phyloP scores from a whole-genome alignment of 2,329 filamentous ascomycete species.

The Fusarium palustre region DNA sequence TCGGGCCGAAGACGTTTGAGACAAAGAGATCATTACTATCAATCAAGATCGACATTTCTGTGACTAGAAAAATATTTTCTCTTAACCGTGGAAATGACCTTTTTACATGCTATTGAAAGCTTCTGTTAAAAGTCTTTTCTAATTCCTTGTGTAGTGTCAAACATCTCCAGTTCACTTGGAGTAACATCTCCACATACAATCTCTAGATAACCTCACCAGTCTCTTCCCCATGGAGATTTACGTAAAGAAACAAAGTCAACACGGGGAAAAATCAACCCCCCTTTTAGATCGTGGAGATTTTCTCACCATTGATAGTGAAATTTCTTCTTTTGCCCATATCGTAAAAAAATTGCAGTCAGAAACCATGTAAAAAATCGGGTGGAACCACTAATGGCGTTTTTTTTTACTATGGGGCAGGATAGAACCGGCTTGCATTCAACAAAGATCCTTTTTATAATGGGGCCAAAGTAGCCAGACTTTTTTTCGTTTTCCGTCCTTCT shows the following conservation, averaged over 20 bases:
- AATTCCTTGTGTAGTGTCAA: constrained; percentile 5
- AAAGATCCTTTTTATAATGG: constrained; percentile 30
- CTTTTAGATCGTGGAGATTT: constrained; percentile 21
- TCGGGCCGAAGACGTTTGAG: background rate
- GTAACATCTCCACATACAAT: constrained; percentile 4
- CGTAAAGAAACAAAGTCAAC: constrained; percentile 17
- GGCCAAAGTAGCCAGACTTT: constrained; percentile 22
- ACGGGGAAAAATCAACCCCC: constrained; percentile 2
- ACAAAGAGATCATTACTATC: background rate
- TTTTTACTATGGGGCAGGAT: constrained; percentile 6
- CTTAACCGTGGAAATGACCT: no score
- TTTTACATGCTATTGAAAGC: background rate
- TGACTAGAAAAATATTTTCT: background rate
- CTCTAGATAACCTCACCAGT: constrained; percentile 2
- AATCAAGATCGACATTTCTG: background rate
- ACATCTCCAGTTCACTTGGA: background rate
- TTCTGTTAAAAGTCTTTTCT: background rate
- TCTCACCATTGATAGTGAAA: background rate
- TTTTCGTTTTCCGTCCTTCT: constrained; percentile 6
- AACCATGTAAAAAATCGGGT: constrained; percentile 20
- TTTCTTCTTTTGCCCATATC: background rate
- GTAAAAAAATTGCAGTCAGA: constrained; percentile 4
- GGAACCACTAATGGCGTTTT: constrained; percentile 24
- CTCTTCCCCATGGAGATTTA: constrained; percentile 39
- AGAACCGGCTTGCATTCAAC: constrained; percentile 8